These are phyloP conservation scores for Blastomyces silverae DNA, from an alignment of 2,329 filamentous ascomycete species.

Conservation along the genomic window DNA sequence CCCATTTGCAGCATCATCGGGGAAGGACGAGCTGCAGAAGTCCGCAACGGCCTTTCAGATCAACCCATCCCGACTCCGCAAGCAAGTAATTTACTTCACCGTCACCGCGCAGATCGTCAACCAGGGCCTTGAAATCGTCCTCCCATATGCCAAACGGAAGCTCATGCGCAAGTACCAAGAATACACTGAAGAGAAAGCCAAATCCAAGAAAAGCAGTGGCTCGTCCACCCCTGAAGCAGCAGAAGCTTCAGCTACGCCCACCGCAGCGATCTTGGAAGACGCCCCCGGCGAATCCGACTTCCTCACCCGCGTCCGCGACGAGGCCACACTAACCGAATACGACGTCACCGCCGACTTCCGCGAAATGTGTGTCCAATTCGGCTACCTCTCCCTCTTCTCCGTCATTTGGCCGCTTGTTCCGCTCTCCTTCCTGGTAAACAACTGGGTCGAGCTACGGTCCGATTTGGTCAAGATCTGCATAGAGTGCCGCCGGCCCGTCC, in stretches of 20 bases:
- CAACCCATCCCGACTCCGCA: constrained; percentile 78
- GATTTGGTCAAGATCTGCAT: constrained; percentile 92
- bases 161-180: constrained; percentile 72
- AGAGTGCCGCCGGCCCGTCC: constrained; percentile 80
- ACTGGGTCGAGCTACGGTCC: constrained; percentile 89
- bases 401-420: constrained; percentile 92
- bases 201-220: constrained; percentile 19
- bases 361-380: constrained; percentile 87
- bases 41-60: constrained; percentile 59
- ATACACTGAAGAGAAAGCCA: constrained; percentile 50
- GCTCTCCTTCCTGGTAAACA: constrained; percentile 83
- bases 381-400: constrained; percentile 85
- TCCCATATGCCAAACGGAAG: constrained; percentile 77
- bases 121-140: constrained; percentile 72
- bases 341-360: constrained; percentile 85
- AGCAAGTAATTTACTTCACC: constrained; percentile 69
- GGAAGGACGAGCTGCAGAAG: constrained; percentile 27
- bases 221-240: constrained; percentile 24
- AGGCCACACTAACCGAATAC: constrained; percentile 75
- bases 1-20: constrained; percentile 49
- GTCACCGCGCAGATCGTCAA: constrained; percentile 77
- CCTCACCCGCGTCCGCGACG: constrained; percentile 69
- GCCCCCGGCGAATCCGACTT: constrained; percentile 71
- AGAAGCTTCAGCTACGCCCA: constrained; percentile 33
- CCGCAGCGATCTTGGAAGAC: constrained; percentile 53